Evolutionary conservation across 768 basidiomycete genomes (phyloP), one percentile per base, ranked within the genome.

Genomic region (Podaxis mareebaensis): DNA sequence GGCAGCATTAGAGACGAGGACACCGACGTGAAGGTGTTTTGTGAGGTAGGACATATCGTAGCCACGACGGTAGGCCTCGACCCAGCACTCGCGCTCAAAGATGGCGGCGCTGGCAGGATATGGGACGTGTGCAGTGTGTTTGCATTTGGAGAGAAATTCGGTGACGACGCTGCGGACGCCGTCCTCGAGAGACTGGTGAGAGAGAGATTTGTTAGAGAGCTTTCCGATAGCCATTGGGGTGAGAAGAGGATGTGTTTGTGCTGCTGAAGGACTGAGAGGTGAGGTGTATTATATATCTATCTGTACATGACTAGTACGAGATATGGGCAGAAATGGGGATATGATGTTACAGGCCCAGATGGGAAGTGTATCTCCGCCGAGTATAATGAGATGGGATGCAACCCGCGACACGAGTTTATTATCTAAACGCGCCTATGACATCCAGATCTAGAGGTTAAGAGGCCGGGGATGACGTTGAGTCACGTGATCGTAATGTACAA

Each of bases 1-100:
- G n/a, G 61, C 61, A 26, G 55, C 61, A 30, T 63, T 63, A 46
- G 61, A 63, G 15, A 63, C 61, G 26, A 63, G 61, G 7, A 63
- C 48, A 7, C 61, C 61, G 36, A 63, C 61, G 11, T 56, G 61
- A 20, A 63, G 61, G 26, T 63, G 61, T 38, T 63, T 63, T 10
- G 61, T 44, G 33, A 63, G 52, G 12, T 56, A 26, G 38, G 36
- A 22, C 55, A 63, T 63, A 24, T 63, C 61, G 17, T 63, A 63
- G 13, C 61, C 61, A 3, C 61, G 61, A 13, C 61, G 61, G n/a
- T 63, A 57, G 10, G 61, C 61, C 61, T 63, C 61, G 13, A 51
- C 54, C 61, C 54, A 63, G 24, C 61, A 63, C 48, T 63, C 61
- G 40, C 54, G 54, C 20, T 63, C 61, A 28, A 63, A 63, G 33